Percentiles rank a stretch among this genome's conserved stretches.
Conservation (phyloP, 768 basidiomycete species). For the Amyloporia xantha region DNA sequence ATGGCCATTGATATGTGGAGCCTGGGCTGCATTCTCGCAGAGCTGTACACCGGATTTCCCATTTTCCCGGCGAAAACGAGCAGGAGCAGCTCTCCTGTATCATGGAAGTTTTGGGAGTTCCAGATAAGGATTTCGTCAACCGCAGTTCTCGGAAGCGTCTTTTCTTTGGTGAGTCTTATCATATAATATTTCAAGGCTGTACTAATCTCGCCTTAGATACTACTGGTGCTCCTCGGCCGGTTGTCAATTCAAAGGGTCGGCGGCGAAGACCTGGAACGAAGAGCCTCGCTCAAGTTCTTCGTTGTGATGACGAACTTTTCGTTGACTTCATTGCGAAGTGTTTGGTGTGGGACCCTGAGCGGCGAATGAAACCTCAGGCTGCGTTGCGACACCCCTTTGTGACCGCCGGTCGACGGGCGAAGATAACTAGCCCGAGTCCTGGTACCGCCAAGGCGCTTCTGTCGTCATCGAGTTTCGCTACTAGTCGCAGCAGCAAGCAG, state of each 20-base stretch:
- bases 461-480: conserved; percentile 47
- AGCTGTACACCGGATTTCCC: conserved; percentile 94
- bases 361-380: conserved; percentile 87
- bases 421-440: conserved; percentile 35
- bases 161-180: conserved; percentile 76
- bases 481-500: conserved; percentile 46
- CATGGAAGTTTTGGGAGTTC: conserved; percentile 96
- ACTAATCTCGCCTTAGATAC: conserved; percentile 50
- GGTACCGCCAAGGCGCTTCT: conserved; percentile 47
- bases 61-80: conserved; percentile 99
- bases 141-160: conserved; percentile 89
- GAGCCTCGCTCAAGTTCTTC: conserved; percentile 80
- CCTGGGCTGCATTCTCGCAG: conserved; percentile 95
- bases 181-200: not conserved
- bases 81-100: conserved; percentile 98
- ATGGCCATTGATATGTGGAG: conserved; percentile 99
- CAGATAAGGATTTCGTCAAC: conserved; percentile 93
- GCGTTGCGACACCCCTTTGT: conserved; percentile 92
- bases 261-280: conserved; percentile 89
- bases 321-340: conserved; percentile 97
- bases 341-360: conserved; percentile 97
- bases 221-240: conserved; percentile 86
- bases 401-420: conserved; percentile 53
- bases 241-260: conserved; percentile 95
- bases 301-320: conserved; percentile 91